phyloP scores from a whole-genome alignment of 2,329 filamentous ascomycete species.

The Phyllosticta ampelicida region DNA sequence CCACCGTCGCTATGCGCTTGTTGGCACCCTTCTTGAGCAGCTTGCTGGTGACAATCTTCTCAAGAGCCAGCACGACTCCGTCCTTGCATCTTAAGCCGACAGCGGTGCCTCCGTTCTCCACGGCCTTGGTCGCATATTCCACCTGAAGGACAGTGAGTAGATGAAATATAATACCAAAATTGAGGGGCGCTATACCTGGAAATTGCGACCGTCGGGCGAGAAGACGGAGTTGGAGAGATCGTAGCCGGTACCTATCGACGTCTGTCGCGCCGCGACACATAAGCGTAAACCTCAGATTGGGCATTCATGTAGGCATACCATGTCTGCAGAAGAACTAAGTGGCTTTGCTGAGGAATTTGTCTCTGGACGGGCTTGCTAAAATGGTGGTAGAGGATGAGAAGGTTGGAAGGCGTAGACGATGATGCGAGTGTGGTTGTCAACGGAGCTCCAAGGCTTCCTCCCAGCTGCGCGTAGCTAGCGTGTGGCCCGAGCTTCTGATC shows the following conservation, averaged over 20 bases:
- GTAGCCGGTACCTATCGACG: conserved; percentile 98
- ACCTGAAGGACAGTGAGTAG: conserved; percentile 36
- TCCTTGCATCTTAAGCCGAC: conserved; percentile 96
- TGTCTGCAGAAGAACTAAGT: background rate
- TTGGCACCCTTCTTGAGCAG: conserved; percentile 90
- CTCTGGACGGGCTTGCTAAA: background rate
- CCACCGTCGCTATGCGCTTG: conserved; percentile 91
- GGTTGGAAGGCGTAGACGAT: conserved; percentile 2
- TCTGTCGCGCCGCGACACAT: conserved; percentile 44
- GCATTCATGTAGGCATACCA: background rate
- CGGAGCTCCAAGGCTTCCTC: conserved; percentile 9
- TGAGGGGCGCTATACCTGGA: conserved; percentile 56
- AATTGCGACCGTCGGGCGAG: conserved; percentile 97
- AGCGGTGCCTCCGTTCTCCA: conserved; percentile 94
- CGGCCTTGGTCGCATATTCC: conserved; percentile 97
- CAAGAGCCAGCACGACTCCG: conserved; percentile 87
- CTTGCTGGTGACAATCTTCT: conserved; percentile 95
- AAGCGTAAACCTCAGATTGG: background rate
- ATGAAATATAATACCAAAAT: background rate
- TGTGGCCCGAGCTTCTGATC: background rate
- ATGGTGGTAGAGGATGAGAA: conserved; percentile 1
- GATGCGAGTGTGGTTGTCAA: conserved; percentile 8
- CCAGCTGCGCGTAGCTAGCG: conserved; percentile 6
- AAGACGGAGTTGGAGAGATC: conserved; percentile 99
- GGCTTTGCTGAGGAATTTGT: background rate